Conservation (phyloP, 176 grass and related monocot genomes). For the Pharus latifolius region DNA sequence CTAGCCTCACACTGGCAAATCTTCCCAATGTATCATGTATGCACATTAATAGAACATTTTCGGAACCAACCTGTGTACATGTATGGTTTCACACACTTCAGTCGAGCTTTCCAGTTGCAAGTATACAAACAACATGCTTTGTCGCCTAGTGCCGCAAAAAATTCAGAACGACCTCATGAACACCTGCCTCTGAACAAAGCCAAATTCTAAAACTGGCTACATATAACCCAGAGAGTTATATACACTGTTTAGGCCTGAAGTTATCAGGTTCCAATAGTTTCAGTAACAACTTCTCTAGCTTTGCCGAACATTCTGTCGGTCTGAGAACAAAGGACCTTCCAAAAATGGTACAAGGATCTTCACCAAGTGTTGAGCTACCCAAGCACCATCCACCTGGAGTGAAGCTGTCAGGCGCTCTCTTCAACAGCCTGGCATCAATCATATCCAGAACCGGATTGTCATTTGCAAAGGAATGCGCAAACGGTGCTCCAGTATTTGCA, state of each 20-base stretch:
- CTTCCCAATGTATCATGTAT: neutral
- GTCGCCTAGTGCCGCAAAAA: constrained; percentile 4
- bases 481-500: constrained; percentile 40
- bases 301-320: constrained; percentile 38
- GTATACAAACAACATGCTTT: constrained; percentile 11
- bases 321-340: constrained; percentile 48
- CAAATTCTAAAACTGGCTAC: constrained; percentile 22
- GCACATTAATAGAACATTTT: neutral
- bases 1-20: too few species aligned
- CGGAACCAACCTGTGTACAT: neutral
- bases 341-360: constrained; percentile 50
- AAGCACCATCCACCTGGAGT: constrained; percentile 85
- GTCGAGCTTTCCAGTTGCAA: constrained; percentile 18
- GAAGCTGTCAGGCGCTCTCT: constrained; percentile 30
- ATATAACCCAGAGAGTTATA: constrained; percentile 44
- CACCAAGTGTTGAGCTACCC: constrained; percentile 25
- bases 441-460: constrained; percentile 49
- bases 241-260: constrained; percentile 96
- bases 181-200: constrained; percentile 6
- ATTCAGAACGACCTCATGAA: neutral
- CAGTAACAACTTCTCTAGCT: constrained; percentile 66
- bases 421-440: constrained; percentile 57
- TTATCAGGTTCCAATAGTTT: constrained; percentile 70
- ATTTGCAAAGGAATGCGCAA: constrained; percentile 48
- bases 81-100: constrained; percentile 13